Evolutionary conservation across 768 basidiomycete species (phyloP), one percentile per base, ranked within the genome.

Genomic region (Phanerochaete sordida): DNA sequence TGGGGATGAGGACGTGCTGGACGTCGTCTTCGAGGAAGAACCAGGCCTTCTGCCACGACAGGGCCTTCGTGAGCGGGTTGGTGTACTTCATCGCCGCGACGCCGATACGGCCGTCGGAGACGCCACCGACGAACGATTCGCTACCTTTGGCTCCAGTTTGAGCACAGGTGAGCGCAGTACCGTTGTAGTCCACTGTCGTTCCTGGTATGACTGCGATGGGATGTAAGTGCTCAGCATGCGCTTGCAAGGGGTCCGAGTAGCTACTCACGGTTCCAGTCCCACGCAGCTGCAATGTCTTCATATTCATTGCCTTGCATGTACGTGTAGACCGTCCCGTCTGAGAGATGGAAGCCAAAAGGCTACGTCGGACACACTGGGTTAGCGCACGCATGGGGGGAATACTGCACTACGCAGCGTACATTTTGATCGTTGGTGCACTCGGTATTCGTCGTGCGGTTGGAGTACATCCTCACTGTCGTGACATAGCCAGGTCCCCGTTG

Each of bases 11-110:
- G 62, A 89, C 82, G 63, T 84, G 79, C 64, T 87, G 85, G 11
- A 84, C 74, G 60, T 86, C 84, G 64, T 84, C 72, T 15, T 81
- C 78, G 33, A 90, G 74, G 80, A 88, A 90, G 74, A 90, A 89
- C 84, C 85, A 88, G 0, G 81, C 78, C 71, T 90, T 90, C 65
- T 87, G 85, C 78, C 81, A 91, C 45, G 74, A 68, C 31, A 90
- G 69, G 11, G 76, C 65, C 16, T 74, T 64, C 4, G 85, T 88
- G 49, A 75, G 57, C 4, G 89, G 87, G 66, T 89, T 90, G 26
- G 80, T 82, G 68, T 84, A 91, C 50, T 80, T 78, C 86, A 88
- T 87, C 24, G 77, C 85, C 0, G 82, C 81, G 16, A 82, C 70
- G 9, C 88, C 88, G 53, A 79, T 68, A 31, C 70, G 64, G 4